Evolutionary conservation across 345 rosid species (phyloP).

Genomic region (Moricandia arvensis): DNA sequence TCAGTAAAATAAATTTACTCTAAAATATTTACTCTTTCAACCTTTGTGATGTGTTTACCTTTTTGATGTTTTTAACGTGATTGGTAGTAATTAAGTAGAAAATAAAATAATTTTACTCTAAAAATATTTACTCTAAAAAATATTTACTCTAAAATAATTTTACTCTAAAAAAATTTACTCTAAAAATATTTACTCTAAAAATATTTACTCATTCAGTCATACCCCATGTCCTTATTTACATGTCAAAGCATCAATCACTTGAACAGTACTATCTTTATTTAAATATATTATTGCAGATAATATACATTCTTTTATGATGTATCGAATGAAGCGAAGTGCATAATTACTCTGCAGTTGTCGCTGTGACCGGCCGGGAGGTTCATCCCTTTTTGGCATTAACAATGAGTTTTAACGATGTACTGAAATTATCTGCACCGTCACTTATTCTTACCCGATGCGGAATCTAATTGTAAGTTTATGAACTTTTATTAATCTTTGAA

Average conservation of each 20-base stretch:
- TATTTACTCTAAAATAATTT: too few species aligned
- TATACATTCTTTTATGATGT: slow-evolving; percentile 10
- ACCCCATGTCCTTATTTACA: not conserved
- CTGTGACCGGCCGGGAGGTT: slow-evolving; percentile 16
- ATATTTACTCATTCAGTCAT: too few species aligned
- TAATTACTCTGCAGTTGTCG: slow-evolving; percentile 19
- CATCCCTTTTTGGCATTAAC: not conserved
- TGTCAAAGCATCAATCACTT: not conserved
- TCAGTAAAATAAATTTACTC: too few species aligned
- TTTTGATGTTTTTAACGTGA: too few species aligned
- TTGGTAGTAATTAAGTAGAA: too few species aligned
- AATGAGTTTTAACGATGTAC: not conserved
- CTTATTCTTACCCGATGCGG: not conserved
- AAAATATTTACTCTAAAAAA: too few species aligned
- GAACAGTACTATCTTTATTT: not conserved
- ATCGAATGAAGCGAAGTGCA: slow-evolving; percentile 24
- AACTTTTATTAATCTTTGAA: not conserved
- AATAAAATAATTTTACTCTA: too few species aligned
- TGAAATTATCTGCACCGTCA: slow-evolving; percentile 1
- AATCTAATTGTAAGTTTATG: not conserved
- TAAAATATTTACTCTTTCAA: too few species aligned
- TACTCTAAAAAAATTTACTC: too few species aligned
- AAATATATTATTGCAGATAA: not conserved
- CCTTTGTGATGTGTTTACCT: too few species aligned
- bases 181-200: too few species aligned